Evolutionary conservation across 371 early-diverging fungal genomes (phyloP).

Genomic region (Mucor velutinosus): DNA sequence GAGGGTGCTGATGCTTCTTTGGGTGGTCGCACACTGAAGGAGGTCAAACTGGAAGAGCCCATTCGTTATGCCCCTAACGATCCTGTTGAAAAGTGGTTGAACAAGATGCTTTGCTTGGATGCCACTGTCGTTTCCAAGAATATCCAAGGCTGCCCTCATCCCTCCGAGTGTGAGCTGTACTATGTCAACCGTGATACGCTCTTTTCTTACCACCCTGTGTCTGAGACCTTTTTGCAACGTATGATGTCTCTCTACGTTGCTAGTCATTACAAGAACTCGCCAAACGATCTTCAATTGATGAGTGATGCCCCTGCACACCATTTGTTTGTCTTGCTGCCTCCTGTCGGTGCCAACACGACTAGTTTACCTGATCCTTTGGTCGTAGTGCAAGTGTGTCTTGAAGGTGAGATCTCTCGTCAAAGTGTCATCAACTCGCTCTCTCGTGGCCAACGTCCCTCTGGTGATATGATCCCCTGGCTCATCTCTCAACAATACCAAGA

Average conservation of each 20-base stretch:
- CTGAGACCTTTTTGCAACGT: slow-evolving; percentile 95
- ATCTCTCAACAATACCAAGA: slow-evolving; percentile 97
- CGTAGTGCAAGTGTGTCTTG: slow-evolving; percentile 93
- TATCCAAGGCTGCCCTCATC: slow-evolving; percentile 90
- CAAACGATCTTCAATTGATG: slow-evolving; percentile 98
- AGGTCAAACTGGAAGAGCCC: slow-evolving; percentile 92
- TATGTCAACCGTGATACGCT: slow-evolving; percentile 96
- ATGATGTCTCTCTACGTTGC: slow-evolving; percentile 98
- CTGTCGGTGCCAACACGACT: slow-evolving; percentile 68
- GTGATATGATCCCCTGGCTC: slow-evolving; percentile 99
- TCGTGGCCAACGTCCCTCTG: slow-evolving; percentile 86
- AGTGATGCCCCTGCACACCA: slow-evolving; percentile 99
- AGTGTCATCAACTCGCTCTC: slow-evolving; percentile 83
- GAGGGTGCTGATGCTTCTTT: slow-evolving; percentile 45
- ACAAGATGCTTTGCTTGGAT: slow-evolving; percentile 93
- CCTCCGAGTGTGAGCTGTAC: slow-evolving; percentile 93
- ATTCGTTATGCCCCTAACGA: slow-evolving; percentile 96
- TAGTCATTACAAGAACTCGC: slow-evolving; percentile 99
- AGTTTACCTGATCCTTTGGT: slow-evolving; percentile 93
- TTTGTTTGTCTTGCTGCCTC: slow-evolving; percentile 95
- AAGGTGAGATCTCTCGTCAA: slow-evolving; percentile 93
- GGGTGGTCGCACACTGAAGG: slow-evolving; percentile 82
- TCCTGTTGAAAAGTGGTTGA: slow-evolving; percentile 97
- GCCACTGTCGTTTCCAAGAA: slow-evolving; percentile 75
- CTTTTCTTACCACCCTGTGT: slow-evolving; percentile 94